A percentile compares a stretch with the other conserved stretches of the same genome.
Evolutionary conservation across 208 protist species (phyloP).

Genomic region (Angomonas deanei): DNA sequence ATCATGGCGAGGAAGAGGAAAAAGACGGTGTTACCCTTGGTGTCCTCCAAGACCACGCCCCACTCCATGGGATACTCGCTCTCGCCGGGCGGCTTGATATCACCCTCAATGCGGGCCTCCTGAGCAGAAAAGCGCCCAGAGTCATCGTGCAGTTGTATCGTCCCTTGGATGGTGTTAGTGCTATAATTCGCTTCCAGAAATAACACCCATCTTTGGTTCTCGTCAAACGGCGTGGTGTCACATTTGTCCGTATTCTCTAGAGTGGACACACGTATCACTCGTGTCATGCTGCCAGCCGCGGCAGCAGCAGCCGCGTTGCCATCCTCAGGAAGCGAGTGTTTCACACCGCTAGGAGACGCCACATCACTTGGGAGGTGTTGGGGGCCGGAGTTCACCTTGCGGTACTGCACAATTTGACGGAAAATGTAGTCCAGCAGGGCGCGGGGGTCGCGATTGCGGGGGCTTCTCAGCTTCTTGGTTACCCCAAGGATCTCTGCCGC

Average conservation of each 20-base stretch:
- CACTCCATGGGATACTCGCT: conserved; percentile 87
- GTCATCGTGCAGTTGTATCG: conserved; percentile 53
- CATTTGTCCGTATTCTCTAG: conserved; percentile 19
- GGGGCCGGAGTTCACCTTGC: conserved; percentile 63
- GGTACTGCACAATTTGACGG: conserved; percentile 90
- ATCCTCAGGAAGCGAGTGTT: background rate
- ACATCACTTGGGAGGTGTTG: conserved; percentile 3
- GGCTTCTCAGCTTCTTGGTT: conserved; percentile 85
- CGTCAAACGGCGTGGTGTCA: conserved; percentile 78
- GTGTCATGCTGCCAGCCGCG: conserved; percentile 69
- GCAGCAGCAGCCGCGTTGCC: conserved; percentile 16
- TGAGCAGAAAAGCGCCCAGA: conserved; percentile 55
- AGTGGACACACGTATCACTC: conserved; percentile 71
- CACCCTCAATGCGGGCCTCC: conserved; percentile 71
- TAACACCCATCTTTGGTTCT: conserved; percentile 73
- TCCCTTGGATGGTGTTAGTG: conserved; percentile 63
- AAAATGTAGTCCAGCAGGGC: conserved; percentile 92
- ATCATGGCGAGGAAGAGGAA: conserved; percentile 80
- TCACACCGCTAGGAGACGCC: background rate
- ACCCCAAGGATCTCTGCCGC: conserved; percentile 93
- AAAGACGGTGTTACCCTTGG: conserved; percentile 53
- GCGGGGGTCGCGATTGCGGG: conserved; percentile 81
- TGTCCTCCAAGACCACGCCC: conserved; percentile 53
- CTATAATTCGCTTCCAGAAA: conserved; percentile 70
- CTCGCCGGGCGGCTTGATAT: conserved; percentile 73